phyloP scores from a whole-genome alignment of 495 filamentous ascomycete species.

The Entonaema liquescens region DNA sequence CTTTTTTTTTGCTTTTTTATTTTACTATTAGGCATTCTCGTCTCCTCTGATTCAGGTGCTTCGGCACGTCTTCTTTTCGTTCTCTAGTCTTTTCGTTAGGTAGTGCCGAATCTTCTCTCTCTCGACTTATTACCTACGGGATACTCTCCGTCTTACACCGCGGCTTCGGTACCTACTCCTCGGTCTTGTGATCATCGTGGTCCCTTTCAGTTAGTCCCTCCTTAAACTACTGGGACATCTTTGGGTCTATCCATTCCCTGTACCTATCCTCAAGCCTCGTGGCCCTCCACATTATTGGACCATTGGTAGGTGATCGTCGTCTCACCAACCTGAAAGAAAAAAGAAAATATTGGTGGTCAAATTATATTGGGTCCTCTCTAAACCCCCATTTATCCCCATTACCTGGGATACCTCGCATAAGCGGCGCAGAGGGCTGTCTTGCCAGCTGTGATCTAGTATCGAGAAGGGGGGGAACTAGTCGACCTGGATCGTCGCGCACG shows the following conservation, averaged over 20 bases:
- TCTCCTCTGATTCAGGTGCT: background rate
- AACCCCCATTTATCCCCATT: constrained; percentile 36
- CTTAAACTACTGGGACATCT: background rate
- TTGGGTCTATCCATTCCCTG: constrained; percentile 1
- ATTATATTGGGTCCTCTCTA: constrained; percentile 33
- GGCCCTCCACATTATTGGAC: constrained; percentile 30
- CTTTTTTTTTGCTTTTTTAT: background rate
- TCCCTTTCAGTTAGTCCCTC: background rate
- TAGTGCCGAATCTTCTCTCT: background rate
- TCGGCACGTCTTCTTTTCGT: background rate
- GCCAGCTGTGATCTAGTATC: constrained; percentile 24
- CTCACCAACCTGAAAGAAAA: constrained; percentile 23
- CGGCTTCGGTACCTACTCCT: constrained; percentile 10
- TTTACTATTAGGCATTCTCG: background rate
- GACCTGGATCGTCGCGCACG: constrained; percentile 28
- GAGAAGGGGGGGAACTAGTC: constrained; percentile 23
- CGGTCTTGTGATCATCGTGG: constrained; percentile 8
- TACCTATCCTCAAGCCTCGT: constrained; percentile 30
- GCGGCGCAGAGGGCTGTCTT: constrained; percentile 9
- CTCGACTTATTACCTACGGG: background rate
- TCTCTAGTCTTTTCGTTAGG: background rate
- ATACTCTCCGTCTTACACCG: constrained; percentile 15
- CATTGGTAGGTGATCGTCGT: constrained; percentile 32
- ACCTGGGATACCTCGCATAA: constrained; percentile 29
- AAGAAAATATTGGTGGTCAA: constrained; percentile 26